phyloP scores from a whole-genome alignment of 179 eudicot genomes.

The Spergularia azorica region DNA sequence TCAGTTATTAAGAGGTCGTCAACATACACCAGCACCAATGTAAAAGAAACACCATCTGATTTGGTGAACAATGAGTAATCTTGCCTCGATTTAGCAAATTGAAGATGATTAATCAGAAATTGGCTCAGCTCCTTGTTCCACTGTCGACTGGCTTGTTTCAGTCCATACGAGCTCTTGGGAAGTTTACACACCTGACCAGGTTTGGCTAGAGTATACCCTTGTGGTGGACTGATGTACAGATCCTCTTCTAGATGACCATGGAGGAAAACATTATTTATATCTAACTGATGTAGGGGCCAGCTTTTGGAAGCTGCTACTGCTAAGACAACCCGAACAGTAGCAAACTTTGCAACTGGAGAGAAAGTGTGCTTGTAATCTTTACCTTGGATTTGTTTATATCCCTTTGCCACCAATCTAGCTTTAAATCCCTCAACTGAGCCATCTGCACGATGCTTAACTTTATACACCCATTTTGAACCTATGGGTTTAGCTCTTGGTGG shows the following conservation, averaged over 20 bases:
- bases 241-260: neutral
- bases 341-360: too few relatives aligned
- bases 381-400: too few relatives aligned
- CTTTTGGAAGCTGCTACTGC: too few relatives aligned
- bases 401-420: neutral
- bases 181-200: neutral
- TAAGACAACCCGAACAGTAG: too few relatives aligned
- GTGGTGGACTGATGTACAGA: neutral
- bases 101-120: neutral
- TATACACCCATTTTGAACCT: conserved; percentile 6
- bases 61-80: neutral
- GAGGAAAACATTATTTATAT: too few relatives aligned
- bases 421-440: neutral
- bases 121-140: neutral
- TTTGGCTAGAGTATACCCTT: neutral
- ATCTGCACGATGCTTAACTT: neutral
- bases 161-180: neutral
- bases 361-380: too few relatives aligned
- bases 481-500: neutral
- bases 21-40: neutral
- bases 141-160: too few relatives aligned
- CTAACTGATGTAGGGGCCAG: too few relatives aligned
- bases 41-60: neutral
- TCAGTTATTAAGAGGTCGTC: neutral
- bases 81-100: neutral